Percentiles rank a stretch among this genome's conserved stretches.
phyloP scores from a whole-genome alignment of 495 filamentous ascomycete genomes.

The Aspergillus asperescens region DNA sequence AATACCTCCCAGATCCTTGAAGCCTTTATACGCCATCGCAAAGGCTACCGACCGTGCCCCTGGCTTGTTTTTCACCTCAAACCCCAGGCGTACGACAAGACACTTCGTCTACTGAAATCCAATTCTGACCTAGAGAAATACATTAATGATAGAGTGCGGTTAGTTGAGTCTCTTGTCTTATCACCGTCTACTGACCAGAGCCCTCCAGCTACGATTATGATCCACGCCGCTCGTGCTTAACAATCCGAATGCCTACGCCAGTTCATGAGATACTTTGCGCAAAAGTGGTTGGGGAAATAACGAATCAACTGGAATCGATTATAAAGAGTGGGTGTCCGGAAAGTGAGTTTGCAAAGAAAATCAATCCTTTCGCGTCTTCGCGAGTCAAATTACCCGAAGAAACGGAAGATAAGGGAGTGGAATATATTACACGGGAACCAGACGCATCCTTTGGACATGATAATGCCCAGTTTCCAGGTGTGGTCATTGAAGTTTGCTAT shows the following conservation, averaged over 20 bases:
- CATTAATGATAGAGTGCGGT: slow-evolving; percentile 22
- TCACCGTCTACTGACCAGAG: background rate
- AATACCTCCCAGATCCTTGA: slow-evolving; percentile 3
- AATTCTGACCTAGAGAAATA: slow-evolving; percentile 13
- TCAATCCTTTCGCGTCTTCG: background rate
- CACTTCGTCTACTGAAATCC: slow-evolving; percentile 7
- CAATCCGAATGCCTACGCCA: too few species aligned
- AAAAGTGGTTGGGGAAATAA: too few species aligned
- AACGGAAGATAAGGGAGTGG: too few species aligned
- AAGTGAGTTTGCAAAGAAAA: slow-evolving; percentile 18
- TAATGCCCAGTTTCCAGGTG: slow-evolving; percentile 24
- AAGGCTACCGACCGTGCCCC: slow-evolving; percentile 4
- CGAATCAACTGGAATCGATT: too few species aligned
- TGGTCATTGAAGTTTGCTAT: slow-evolving; percentile 35
- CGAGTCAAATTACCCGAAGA: slow-evolving; percentile 11
- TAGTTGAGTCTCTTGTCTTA: slow-evolving; percentile 7
- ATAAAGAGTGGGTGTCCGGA: too few species aligned
- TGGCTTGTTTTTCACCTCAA: slow-evolving; percentile 12
- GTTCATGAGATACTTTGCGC: too few species aligned
- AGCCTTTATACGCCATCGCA: slow-evolving; percentile 6
- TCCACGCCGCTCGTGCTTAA: slow-evolving; percentile 11
- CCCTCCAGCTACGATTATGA: slow-evolving; percentile 19
- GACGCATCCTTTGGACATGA: slow-evolving; percentile 28
- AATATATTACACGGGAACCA: slow-evolving; percentile 23
- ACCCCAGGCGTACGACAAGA: slow-evolving; percentile 7